Conservation (phyloP, 257 asterid genomes). For the Solanum tarijense region DNA sequence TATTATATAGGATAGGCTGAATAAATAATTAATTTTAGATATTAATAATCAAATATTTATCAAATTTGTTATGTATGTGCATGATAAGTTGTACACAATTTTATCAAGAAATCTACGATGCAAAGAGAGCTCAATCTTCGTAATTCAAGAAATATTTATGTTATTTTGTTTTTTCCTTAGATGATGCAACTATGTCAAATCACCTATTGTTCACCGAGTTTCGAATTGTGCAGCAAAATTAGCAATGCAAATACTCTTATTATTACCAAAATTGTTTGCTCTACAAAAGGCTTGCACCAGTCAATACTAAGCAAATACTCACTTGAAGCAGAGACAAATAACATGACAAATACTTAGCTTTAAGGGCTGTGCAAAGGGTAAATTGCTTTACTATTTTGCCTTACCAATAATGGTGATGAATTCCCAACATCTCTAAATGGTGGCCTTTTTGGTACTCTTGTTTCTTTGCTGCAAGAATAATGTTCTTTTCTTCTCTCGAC, state of each 20-base stretch:
- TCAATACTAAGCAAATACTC: neutral
- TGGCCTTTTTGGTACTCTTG: constrained; percentile 5
- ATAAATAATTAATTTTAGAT: no score
- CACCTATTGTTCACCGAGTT: neutral
- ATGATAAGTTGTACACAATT: no score
- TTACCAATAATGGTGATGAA: constrained; percentile 20
- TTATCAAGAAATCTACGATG: no score
- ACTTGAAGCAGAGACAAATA: neutral
- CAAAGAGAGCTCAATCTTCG: neutral
- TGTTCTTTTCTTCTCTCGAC: constrained; percentile 14
- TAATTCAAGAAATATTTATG: neutral
- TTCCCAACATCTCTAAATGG: constrained; percentile 50
- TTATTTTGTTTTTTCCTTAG: neutral
- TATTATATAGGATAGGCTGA: no score
- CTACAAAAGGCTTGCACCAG: neutral
- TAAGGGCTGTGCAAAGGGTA: constrained; percentile 22
- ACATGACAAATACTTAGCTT: neutral
- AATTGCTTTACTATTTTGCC: constrained; percentile 16
- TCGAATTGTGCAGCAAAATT: neutral
- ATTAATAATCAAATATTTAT: no score
- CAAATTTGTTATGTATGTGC: no score
- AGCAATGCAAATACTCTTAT: neutral
- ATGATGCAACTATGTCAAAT: neutral
- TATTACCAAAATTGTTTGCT: neutral
- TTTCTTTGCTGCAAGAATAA: constrained; percentile 3